Base-by-base conservation (phyloP, 768 basidiomycete species). In the Cyclocybe aegerita region DNA sequence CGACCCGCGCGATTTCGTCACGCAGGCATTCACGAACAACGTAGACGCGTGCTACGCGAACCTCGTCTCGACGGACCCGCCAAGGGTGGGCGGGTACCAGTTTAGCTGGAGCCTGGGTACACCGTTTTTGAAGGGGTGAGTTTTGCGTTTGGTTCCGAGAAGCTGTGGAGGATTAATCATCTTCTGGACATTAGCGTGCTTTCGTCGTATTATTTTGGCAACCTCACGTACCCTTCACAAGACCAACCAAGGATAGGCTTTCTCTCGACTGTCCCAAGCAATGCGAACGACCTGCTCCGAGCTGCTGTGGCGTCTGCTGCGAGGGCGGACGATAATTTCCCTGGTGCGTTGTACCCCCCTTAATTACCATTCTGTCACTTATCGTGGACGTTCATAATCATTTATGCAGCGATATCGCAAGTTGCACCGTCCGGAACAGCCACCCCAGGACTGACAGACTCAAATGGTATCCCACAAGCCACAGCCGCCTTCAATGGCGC, bases 81-180 rank as follows among this genome's bases (percentile, higher is more conserved):
- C 88, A 0, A 60, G 57, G 8, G 65, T 60, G 9, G 80, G 80
- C 4, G 79, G 80, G 3, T 88, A 83, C 56, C 62, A 85, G 41
- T 89, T 86, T 57, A 83, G 81, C 58, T 91, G 89, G 88, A 89
- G 81, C 66, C 67, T 91, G 30, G 89, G 89, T 2, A 79, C 77
- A 55, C 88, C 89, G 1, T 90, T 90, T 57, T 58, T 91, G 50
- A 89, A 89, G 62, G 77, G 85, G 87, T 89, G 53, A 39, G 80
- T 68, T 16, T 29, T 16, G 17, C 16, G 30, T 39, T 40, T 34
- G n/a, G 31, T 43, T 47, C 10, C 51, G 12, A 9, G 9, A 29
- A 10, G 7, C 10, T 23, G 23, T 23, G 0, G 23, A 5, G 23
- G 23, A n/a, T 45, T 38, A 9, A 16, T 29, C 37, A 32, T 35